Base-by-base conservation (phyloP, 2,329 filamentous ascomycete genomes). In the Chaetomium sp. region DNA sequence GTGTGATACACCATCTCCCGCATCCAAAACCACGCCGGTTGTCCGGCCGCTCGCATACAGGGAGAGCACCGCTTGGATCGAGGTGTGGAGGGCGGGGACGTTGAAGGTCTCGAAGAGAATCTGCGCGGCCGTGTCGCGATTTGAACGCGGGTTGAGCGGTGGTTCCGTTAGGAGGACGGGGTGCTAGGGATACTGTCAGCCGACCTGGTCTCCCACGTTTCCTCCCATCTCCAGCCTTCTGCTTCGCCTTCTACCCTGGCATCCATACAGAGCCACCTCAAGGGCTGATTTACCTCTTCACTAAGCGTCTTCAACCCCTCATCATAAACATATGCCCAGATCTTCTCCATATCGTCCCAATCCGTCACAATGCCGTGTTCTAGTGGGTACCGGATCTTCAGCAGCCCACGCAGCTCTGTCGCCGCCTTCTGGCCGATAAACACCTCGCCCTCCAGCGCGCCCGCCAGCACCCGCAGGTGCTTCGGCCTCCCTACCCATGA, bases 281-380 rank as follows among this genome's bases (percentile, higher is more conserved):
- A 27, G 19, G 19, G 19, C 19, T 27, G 12, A 19, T 76, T 70
- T 72, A 91, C 88, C 81, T 99, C 94, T 80, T 99, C 94, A 72
- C 91, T 96, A 69, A 96, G 79, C 49, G 92, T 96, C 78, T 96
- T 97, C 66, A 99, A 73, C 61, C 95, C 94, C 68, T 96, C 92
- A 56, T 89, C 89, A 71, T 97, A 99, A 52, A 99, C 91, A 69
- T 95, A 94, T 67, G 95, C 89, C 94, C 94, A 99, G 74, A 99
- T 99, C 76, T 90, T 86, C 78, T 99, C 94, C 94, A 99, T 99
- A 69, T 99, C 94, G 70, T 97, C 94, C 94, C 94, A 99, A 73
- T 99, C 91, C 64, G 94, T 99, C 61, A 99, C 94, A 67, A 99
- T 95, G 65, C 94, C 94, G 71, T 99, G 94, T 75, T 97, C 94